A percentile compares a stretch with the other conserved stretches of the same genome.
These are phyloP conservation scores for Immersiella caudata DNA, from an alignment of 495 filamentous ascomycete genomes.

Conservation along the genomic window DNA sequence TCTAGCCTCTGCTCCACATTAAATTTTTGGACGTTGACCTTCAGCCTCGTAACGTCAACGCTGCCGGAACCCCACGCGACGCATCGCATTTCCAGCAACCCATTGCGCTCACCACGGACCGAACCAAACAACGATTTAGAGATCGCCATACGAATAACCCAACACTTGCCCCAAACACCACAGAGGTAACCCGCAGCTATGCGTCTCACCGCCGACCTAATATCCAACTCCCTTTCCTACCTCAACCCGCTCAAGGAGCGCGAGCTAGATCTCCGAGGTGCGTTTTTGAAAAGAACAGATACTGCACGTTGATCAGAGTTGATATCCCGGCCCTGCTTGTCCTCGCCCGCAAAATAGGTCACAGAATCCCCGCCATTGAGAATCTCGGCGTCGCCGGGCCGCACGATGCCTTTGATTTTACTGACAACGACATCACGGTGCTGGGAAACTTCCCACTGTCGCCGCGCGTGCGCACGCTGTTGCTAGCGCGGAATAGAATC, in stretches of 20 bases:
- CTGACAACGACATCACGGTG: slow-evolving; percentile 92
- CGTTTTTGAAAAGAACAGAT: slow-evolving; percentile 96
- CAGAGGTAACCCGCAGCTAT: slow-evolving; percentile 50
- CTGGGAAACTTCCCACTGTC: slow-evolving; percentile 94
- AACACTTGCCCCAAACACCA: background rate
- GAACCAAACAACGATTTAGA: background rate
- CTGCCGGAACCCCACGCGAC: background rate
- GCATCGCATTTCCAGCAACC: background rate
- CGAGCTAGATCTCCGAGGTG: slow-evolving; percentile 99
- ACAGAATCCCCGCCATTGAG: slow-evolving; percentile 97
- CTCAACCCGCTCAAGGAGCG: slow-evolving; percentile 97
- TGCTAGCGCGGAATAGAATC: slow-evolving; percentile 88
- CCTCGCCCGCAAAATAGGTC: slow-evolving; percentile 64
- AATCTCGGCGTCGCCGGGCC: slow-evolving; percentile 93
- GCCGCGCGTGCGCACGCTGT: slow-evolving; percentile 80
- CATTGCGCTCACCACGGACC: background rate
- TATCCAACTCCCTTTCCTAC: slow-evolving; percentile 89
- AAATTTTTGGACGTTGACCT: background rate
- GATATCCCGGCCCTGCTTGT: slow-evolving; percentile 64
- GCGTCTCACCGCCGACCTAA: slow-evolving; percentile 94
- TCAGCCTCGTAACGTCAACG: background rate
- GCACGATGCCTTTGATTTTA: slow-evolving; percentile 95
- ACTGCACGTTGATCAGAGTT: slow-evolving; percentile 80
- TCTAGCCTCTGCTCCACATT: background rate
- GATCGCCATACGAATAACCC: background rate